These are phyloP conservation scores for Kwoniella botswanensis DNA, from an alignment of 768 basidiomycete species.

Conservation along the genomic window DNA sequence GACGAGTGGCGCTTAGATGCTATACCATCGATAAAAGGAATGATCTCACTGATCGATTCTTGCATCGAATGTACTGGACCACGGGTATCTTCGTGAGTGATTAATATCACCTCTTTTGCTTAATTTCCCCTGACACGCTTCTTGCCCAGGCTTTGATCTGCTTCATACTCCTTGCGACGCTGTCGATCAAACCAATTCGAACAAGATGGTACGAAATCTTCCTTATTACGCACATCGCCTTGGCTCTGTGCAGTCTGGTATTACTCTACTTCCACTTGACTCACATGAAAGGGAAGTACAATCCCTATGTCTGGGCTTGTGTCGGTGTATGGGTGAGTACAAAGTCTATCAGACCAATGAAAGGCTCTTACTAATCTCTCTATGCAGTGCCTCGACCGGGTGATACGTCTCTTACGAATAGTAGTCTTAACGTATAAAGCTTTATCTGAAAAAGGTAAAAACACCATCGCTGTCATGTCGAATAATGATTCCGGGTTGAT, in stretches of 20 bases:
- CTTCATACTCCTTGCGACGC: conserved; percentile 31
- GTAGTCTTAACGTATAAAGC: conserved; percentile 16
- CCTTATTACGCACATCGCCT: conserved; percentile 35
- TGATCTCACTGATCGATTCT: conserved; percentile 9
- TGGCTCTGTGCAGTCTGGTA: conserved; percentile 29
- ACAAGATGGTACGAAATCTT: conserved; percentile 40
- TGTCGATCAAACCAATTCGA: conserved; percentile 38
- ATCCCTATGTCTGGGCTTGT: conserved; percentile 34
- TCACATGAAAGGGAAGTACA: conserved; percentile 33
- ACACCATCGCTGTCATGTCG: conserved; percentile 14
- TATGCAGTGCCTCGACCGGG: conserved; percentile 11
- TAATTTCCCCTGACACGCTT: background rate
- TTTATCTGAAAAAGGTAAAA: conserved; percentile 6
- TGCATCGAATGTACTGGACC: conserved; percentile 32
- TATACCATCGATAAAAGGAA: conserved; percentile 9
- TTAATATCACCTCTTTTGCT: background rate
- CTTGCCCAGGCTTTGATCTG: conserved; percentile 25
- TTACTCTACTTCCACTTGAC: conserved; percentile 37
- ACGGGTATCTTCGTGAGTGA: conserved; percentile 36
- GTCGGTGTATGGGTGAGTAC: conserved; percentile 39
- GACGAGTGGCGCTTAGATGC: conserved; percentile 8
- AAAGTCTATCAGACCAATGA: background rate
- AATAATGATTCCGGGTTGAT: conserved; percentile 22
- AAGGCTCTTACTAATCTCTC: too few species aligned
- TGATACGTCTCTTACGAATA: conserved; percentile 8